Evolutionary conservation across 345 rosid species (phyloP), one percentile per base, ranked within the genome.

Genomic region (Limnanthes douglasii): DNA sequence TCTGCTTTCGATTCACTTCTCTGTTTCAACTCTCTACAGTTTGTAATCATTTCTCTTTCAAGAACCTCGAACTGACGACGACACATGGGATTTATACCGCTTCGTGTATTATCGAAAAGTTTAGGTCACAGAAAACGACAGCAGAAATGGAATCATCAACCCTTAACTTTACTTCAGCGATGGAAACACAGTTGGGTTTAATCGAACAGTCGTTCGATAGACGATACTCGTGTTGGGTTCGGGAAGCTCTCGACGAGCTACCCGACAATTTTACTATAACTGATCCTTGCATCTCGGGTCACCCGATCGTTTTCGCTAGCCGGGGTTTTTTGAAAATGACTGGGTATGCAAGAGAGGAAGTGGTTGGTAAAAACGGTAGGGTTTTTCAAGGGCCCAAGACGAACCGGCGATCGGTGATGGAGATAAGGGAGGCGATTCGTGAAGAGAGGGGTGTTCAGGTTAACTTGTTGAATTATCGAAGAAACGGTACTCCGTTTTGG

Each of bases 401-500:
- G 0, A 57, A 72, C 51, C 55, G 88, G 6, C 62, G 78, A 39
- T 59, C 94, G 1, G 68, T 80, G 11, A 60, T 77, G 88, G 78
- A 80, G 53, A 74, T 90, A 13, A 75, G 94, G 8, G 88, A 80
- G 51, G 98, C 95, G 11, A 68, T 84, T 37, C 62, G 92, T 3
- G 80, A 69, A 37, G 95, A 77, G 75, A 70, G 75, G 41, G 43
- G 62, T 2, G 15, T 70, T 39, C 67, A 72, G 60, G 44, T 80
- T 5, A 70, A 35, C 49, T 39, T 90, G 35, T 56, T 80, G 77
- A 90, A 90, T 59, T 84, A 90, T 20, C 66, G 72, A 7, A 90
- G 77, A 53, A 84, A 83, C 36, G 94, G 95, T 37, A 70, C 92
- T 2, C 86, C 98, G 12, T 78, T 80, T 55, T 84, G 98, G 98